phyloP scores from a whole-genome alignment of 345 rosid genomes.

The Combretum micranthum region DNA sequence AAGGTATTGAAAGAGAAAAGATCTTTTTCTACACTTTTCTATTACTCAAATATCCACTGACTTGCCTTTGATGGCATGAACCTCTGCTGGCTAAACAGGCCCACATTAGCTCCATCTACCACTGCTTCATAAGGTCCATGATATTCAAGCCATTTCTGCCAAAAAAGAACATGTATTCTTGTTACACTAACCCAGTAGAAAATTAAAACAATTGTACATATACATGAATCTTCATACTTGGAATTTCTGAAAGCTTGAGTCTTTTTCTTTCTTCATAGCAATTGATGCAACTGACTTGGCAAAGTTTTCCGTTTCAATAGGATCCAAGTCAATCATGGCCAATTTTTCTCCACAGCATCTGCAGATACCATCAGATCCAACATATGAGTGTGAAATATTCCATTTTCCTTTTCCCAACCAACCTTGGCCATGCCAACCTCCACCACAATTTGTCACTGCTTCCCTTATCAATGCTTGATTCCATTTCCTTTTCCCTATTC shows the following conservation, averaged over 20 bases:
- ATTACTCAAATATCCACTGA: conserved; percentile 5
- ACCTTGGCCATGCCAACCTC: conserved; percentile 72
- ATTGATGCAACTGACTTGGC: conserved; percentile 54
- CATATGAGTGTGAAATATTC: conserved; percentile 26
- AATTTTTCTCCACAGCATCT: conserved; percentile 51
- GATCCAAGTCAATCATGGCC: conserved; percentile 54
- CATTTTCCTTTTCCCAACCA: conserved; percentile 70
- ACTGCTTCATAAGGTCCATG: conserved; percentile 73
- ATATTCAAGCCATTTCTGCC: conserved; percentile 69
- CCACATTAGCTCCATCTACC: conserved; percentile 63
- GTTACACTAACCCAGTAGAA: conserved; percentile 5
- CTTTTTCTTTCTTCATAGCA: conserved; percentile 45
- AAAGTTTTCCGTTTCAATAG: conserved; percentile 53
- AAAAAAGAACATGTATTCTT: background rate
- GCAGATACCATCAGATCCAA: conserved; percentile 47
- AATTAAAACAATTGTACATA: conserved; percentile 4
- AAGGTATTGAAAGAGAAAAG: background rate
- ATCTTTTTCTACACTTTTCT: conserved; percentile 2
- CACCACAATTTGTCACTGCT: conserved; percentile 44
- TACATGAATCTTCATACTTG: conserved; percentile 30
- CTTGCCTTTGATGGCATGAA: conserved; percentile 51
- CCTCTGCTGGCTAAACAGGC: conserved; percentile 38
- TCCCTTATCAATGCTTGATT: conserved; percentile 25
- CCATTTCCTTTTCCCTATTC: conserved; percentile 44
- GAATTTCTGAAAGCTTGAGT: conserved; percentile 53